Percentiles rank a stretch among this genome's conserved stretches.
phyloP scores from a whole-genome alignment of 371 early-diverging fungal species.

The Mucor piriformis region DNA sequence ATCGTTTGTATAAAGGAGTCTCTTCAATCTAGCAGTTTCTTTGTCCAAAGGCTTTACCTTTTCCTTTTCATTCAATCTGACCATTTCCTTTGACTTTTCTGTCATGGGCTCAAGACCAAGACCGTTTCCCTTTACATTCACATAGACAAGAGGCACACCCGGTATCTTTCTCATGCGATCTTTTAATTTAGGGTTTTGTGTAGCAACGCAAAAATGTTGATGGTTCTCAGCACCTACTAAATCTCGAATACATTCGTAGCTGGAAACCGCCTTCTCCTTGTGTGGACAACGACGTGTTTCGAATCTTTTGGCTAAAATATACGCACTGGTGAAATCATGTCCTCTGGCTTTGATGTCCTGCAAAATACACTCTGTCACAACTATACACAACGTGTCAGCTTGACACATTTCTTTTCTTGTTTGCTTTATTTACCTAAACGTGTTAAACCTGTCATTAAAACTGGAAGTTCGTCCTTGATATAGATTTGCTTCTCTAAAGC shows the following conservation, averaged over 20 bases:
- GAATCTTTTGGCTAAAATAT: conserved; percentile 62
- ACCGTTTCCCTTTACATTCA: conserved; percentile 53
- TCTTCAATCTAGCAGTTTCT: conserved; percentile 53
- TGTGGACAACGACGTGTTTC: conserved; percentile 86
- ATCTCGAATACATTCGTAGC: conserved; percentile 73
- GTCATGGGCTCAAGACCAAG: conserved; percentile 80
- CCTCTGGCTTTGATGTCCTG: conserved; percentile 72
- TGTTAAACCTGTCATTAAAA: conserved; percentile 58
- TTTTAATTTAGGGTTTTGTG: conserved; percentile 73
- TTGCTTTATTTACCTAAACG: conserved; percentile 11
- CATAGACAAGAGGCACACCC: conserved; percentile 87
- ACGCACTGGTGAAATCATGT: conserved; percentile 60
- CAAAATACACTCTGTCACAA: conserved; percentile 82
- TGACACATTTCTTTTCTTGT: background rate
- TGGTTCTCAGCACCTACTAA: conserved; percentile 74
- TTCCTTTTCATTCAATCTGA: conserved; percentile 42
- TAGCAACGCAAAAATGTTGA: conserved; percentile 83
- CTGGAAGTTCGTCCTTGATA: conserved; percentile 56
- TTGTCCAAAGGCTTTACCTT: conserved; percentile 55
- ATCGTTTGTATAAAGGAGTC: conserved; percentile 22
- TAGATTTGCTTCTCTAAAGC: conserved; percentile 63
- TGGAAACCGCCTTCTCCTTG: conserved; percentile 52
- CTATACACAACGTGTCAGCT: conserved; percentile 33
- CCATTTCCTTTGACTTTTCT: conserved; percentile 17
- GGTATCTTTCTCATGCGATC: conserved; percentile 70